Conservation (phyloP, 306 rosid genomes). For the Spatholobus suberectus region DNA sequence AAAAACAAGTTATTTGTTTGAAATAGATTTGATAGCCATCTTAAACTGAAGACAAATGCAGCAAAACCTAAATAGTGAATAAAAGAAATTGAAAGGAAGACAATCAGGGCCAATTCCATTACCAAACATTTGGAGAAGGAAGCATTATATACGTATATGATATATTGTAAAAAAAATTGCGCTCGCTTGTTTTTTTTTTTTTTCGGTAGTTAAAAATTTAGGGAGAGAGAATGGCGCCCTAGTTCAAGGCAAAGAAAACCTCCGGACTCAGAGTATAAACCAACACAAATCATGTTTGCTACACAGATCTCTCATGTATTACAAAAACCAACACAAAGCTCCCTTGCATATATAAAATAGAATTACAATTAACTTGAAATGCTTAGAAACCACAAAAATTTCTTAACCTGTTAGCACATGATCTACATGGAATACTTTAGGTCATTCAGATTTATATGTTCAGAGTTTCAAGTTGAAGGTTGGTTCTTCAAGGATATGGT, state of each 20-base stretch:
- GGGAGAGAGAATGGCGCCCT: too few relatives aligned
- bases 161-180: background rate
- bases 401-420: constrained; percentile 6
- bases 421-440: background rate
- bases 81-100: constrained; percentile 21
- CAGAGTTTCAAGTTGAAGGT: constrained; percentile 8
- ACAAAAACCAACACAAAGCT: constrained; percentile 33
- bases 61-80: constrained; percentile 14
- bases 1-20: constrained; percentile 1
- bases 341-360: background rate
- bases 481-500: background rate
- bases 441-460: constrained; percentile 5
- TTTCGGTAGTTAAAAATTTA: too few relatives aligned
- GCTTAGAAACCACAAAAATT: background rate
- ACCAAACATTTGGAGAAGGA: constrained; percentile 10
- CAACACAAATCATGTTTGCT: constrained; percentile 6
- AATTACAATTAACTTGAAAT: background rate
- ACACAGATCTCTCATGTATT: constrained; percentile 11
- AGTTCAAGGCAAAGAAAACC: too few relatives aligned
- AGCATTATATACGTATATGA: background rate
- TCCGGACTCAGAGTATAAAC: too few relatives aligned
- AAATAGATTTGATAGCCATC: constrained; percentile 22
- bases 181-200: too few relatives aligned
- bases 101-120: background rate
- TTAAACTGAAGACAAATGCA: constrained; percentile 2